Percentiles rank a stretch among this genome's conserved stretches.
Evolutionary conservation across 106 monocot genomes (phyloP).

Genomic region (Xerophyta viscosa): DNA sequence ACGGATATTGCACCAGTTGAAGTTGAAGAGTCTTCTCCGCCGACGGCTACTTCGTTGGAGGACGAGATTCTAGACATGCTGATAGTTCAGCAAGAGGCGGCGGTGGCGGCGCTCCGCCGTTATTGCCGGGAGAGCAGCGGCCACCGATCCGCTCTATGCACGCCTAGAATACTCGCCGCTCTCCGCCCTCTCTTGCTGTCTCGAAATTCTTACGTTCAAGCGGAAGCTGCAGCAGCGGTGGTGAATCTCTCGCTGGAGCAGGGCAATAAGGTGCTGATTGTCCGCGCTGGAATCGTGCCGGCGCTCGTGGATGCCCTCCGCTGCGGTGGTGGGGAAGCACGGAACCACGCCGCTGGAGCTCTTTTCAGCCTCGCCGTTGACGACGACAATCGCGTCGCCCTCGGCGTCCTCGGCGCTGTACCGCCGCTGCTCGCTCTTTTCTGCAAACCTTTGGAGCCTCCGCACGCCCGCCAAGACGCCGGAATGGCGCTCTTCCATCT

Average conservation of each 20-base stretch:
- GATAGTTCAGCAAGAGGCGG: no score
- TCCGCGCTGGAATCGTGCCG: constrained; percentile 55
- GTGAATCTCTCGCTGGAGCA: constrained; percentile 73
- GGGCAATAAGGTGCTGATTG: constrained; percentile 51
- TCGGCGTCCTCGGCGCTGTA: constrained; percentile 69
- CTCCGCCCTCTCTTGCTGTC: constrained; percentile 41
- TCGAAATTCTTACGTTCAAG: constrained; percentile 14
- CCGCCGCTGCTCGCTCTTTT: constrained; percentile 63
- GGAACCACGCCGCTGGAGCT: constrained; percentile 63
- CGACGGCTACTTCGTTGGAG: constrained; percentile 25
- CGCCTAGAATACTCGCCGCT: constrained; percentile 28
- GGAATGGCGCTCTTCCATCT: constrained; percentile 70
- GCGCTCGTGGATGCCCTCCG: constrained; percentile 40
- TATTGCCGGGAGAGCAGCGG: constrained; percentile 35
- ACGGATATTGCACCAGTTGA: background rate
- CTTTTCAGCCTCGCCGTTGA: constrained; percentile 62
- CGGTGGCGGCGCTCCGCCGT: constrained; percentile 33
- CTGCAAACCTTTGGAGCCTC: constrained; percentile 1
- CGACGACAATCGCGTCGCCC: constrained; percentile 47
- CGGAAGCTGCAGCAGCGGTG: constrained; percentile 48
- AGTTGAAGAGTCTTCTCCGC: background rate
- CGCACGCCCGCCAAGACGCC: constrained; percentile 46
- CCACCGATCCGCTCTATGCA: constrained; percentile 44
- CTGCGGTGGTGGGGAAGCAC: constrained; percentile 23
- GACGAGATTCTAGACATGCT: constrained; percentile 28